These are phyloP conservation scores for Salix udensis DNA, from an alignment of 345 rosid genomes.

Conservation along the genomic window DNA sequence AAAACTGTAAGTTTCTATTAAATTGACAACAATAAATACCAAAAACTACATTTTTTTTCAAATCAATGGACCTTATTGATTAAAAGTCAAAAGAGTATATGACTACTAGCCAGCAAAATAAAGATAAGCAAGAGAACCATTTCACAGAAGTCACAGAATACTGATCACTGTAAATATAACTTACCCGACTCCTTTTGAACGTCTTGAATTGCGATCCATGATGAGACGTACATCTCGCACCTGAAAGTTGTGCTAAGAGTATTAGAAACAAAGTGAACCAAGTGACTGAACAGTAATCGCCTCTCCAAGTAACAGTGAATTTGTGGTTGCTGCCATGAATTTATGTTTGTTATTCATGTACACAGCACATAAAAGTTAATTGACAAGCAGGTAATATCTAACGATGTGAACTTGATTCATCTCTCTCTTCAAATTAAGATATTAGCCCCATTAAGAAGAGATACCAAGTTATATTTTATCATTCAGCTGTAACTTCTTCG, in stretches of 20 bases:
- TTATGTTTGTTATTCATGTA: not conserved
- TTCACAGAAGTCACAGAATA: not conserved
- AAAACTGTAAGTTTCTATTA: not conserved
- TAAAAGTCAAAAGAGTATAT: not conserved
- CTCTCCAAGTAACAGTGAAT: not conserved
- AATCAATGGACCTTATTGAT: not conserved
- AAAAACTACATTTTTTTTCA: not conserved
- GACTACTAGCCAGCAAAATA: not conserved
- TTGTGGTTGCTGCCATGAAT: not conserved
- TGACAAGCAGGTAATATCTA: not conserved
- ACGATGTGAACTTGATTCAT: not conserved
- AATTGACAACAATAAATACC: not conserved
- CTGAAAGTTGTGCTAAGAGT: conserved; percentile 39
- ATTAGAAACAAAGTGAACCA: not conserved
- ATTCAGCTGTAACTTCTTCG: not conserved
- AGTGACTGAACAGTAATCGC: not conserved
- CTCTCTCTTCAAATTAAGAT: not conserved
- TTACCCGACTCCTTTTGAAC: conserved; percentile 95
- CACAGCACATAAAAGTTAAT: not conserved
- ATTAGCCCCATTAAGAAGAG: not conserved
- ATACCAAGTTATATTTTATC: not conserved
- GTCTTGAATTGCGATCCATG: conserved; percentile 96
- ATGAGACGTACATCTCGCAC: conserved; percentile 96
- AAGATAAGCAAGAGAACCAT: not conserved
- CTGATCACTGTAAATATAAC: conserved; percentile 10